Evolutionary conservation across 192 early-diverging fungal species (phyloP).

Genomic region (Polychytrium aggregatum): DNA sequence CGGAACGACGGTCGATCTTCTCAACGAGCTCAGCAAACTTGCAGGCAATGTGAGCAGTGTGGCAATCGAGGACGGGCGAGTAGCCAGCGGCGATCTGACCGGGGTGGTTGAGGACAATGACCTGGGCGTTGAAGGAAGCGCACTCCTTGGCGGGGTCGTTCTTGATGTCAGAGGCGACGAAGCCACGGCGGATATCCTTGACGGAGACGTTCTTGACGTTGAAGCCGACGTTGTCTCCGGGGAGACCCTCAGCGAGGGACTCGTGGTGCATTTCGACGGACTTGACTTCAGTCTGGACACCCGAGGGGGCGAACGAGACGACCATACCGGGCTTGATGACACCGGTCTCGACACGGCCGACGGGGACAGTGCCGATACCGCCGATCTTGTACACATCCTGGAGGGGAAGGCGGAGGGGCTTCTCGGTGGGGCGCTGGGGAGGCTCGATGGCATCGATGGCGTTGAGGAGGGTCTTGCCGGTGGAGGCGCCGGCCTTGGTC

Average conservation of each 20-base stretch:
- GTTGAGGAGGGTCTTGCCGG: conserved; percentile 78
- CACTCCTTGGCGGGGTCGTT: conserved; percentile 91
- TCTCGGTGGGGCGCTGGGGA: conserved; percentile 79
- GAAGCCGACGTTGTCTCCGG: conserved; percentile 98
- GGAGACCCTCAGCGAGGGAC: conserved; percentile 69
- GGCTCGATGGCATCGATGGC: conserved; percentile 93
- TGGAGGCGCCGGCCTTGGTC: conserved; percentile 54
- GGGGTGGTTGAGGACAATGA: conserved; percentile 94
- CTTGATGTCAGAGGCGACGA: conserved; percentile 94
- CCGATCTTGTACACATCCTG: conserved; percentile 98
- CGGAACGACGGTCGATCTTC: conserved; percentile 95
- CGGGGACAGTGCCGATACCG: conserved; percentile 93
- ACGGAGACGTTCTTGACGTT: conserved; percentile 98
- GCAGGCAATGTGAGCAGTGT: conserved; percentile 96
- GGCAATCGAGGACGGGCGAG: conserved; percentile 90
- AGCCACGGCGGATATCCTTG: conserved; percentile 95
- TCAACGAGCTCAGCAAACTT: conserved; percentile 81
- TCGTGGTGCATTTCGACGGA: conserved; percentile 99
- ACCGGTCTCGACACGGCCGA: conserved; percentile 68
- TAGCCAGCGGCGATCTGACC: conserved; percentile 91
- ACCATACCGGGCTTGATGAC: conserved; percentile 39
- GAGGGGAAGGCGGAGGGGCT: conserved; percentile 93
- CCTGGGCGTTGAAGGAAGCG: conserved; percentile 86
- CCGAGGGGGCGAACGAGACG: conserved; percentile 74
- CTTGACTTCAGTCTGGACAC: conserved; percentile 87